Conservation (phyloP, 352 stramenopile genomes). For the Phytophthora tubulina region DNA sequence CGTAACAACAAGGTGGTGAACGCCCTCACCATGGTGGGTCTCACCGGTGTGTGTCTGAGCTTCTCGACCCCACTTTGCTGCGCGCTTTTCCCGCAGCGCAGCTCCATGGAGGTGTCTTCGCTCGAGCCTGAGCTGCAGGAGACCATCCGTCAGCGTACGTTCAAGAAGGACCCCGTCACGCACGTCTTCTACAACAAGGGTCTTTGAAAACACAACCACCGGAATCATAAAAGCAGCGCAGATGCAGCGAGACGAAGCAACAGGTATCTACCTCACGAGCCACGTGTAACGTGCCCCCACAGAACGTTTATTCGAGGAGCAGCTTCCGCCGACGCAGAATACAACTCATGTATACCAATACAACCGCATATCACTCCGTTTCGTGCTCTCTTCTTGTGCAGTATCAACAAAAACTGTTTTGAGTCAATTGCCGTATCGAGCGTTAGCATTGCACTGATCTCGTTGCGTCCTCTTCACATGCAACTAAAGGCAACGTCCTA, state of each 20-base stretch:
- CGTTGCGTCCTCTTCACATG: conserved; percentile 3
- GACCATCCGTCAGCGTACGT: conserved; percentile 50
- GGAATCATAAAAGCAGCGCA: conserved; percentile 23
- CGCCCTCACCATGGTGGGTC: conserved; percentile 71
- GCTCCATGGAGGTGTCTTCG: conserved; percentile 58
- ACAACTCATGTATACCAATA: conserved; percentile 42
- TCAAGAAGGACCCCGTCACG: conserved; percentile 56
- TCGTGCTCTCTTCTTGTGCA: conserved; percentile 6
- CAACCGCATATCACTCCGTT: conserved; percentile 23
- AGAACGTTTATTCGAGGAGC: conserved; percentile 28
- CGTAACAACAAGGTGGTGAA: conserved; percentile 73
- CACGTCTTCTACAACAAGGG: conserved; percentile 87
- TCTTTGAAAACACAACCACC: conserved; percentile 41
- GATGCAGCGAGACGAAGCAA: not conserved
- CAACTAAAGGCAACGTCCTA: not conserved
- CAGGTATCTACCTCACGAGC: conserved; percentile 4
- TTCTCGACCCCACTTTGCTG: conserved; percentile 86
- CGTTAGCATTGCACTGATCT: not conserved
- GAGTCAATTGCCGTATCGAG: not conserved
- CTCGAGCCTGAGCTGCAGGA: conserved; percentile 80
- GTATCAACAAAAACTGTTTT: not conserved
- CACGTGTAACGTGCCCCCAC: conserved; percentile 6
- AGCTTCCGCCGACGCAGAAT: conserved; percentile 26
- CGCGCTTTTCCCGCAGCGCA: conserved; percentile 86
- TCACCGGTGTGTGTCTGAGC: conserved; percentile 77